Evolutionary conservation across 148 eudicot genomes (phyloP).

Genomic region (Beta vulgaris): DNA sequence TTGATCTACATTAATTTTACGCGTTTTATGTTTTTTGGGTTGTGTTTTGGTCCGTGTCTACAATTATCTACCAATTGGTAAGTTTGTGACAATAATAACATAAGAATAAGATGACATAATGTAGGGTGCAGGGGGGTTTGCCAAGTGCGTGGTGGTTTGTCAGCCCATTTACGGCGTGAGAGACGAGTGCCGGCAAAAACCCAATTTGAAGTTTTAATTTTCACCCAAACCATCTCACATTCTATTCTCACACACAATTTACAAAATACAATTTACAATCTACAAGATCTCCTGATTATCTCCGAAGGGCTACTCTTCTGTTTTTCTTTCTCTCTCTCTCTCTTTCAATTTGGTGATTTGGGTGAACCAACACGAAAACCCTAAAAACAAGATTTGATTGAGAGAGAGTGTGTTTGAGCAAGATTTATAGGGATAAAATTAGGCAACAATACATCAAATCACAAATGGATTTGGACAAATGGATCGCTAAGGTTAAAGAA

Average conservation of each 20-base stretch:
- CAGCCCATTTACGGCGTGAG: neutral
- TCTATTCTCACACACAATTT: too few relatives aligned
- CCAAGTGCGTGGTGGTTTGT: neutral
- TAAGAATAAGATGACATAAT: neutral
- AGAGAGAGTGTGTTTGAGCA: neutral
- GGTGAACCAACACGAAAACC: neutral
- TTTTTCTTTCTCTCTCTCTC: neutral
- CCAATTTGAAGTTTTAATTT: neutral
- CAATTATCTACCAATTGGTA: too few relatives aligned
- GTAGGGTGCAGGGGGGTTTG: neutral
- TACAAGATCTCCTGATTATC: too few relatives aligned
- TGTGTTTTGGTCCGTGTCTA: too few relatives aligned
- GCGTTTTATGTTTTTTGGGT: too few relatives aligned
- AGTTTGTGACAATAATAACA: too few relatives aligned
- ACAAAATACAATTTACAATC: too few relatives aligned
- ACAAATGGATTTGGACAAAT: constrained; percentile 90
- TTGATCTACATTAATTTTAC: too few relatives aligned
- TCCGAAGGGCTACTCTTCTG: neutral
- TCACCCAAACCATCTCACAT: too few relatives aligned
- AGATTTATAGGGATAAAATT: neutral
- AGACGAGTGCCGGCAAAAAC: neutral
- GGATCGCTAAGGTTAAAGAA: constrained; percentile 91
- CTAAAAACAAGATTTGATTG: neutral
- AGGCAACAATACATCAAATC: too few relatives aligned
- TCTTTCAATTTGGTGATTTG: neutral